Base-by-base conservation (phyloP, 176 grass and related monocot species). In the Luzula sylvatica region DNA sequence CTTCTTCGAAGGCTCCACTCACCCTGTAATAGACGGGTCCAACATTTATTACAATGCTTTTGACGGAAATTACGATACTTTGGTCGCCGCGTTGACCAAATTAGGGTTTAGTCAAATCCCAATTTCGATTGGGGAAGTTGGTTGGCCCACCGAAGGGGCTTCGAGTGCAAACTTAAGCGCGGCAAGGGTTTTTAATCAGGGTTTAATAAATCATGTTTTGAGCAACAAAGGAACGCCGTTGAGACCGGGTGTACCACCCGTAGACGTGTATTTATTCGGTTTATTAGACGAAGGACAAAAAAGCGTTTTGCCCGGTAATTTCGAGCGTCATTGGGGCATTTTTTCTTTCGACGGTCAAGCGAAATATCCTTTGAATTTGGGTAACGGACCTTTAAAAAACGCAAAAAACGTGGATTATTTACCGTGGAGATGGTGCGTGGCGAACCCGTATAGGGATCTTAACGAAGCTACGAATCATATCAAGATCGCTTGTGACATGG, bases 41-140 rank as follows among this genome's bases (percentile, higher is more conserved):
- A 96, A 89, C 32, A 69, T 79, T 11, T 96, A 89, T 43, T 89
- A 96, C 68, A 90, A 96, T 73, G 84, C 92, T 52, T 96, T 89
- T 50, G 92, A 96, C 26, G 92, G 92, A 15, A 96, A 96, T 63
- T 96, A 73, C 14, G 92, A 96, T 47, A 96, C 92, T 20, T 71
- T 96, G 20, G 68, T 89, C 46, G 73, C 92, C 15, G 92, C 92
- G 60, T 54, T 89, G 12, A 66, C 60, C 38, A 96, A 81, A 89
- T 71, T 89, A 11, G 92, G 92, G 21, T 96, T 79, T 1, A 74
- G 85, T 21, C 75, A 86, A 13, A 53, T 89, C 5, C 85, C 92
- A 4, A 77, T 96, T 44, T 77, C 92, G 44, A 74, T 89, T 32
- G 92, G 84, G n/a, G 92, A 89, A 46, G 78, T 96, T 3, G 84